These are phyloP conservation scores for Periconia macrospinosa DNA, from an alignment of 2,329 filamentous ascomycete genomes.

Conservation along the genomic window DNA sequence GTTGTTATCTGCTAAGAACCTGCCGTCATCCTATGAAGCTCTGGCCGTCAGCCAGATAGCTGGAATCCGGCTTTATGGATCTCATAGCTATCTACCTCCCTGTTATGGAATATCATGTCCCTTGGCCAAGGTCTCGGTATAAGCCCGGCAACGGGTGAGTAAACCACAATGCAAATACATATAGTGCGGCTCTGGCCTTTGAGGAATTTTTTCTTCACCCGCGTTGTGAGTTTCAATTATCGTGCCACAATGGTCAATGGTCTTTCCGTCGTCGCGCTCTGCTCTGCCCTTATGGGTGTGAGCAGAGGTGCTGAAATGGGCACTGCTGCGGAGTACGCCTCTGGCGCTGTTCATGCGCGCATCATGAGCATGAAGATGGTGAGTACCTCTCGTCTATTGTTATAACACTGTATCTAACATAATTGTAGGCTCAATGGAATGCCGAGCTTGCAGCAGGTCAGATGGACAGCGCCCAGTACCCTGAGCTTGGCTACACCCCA, in stretches of 20 bases:
- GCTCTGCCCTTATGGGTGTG: conserved; percentile 20
- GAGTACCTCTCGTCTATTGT: background rate
- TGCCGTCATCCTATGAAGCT: background rate
- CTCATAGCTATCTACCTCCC: background rate
- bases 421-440: conserved; percentile 23
- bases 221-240: background rate
- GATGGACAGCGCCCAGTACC: conserved; percentile 30
- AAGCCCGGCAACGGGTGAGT: background rate
- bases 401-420: conserved; percentile 5
- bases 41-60: background rate
- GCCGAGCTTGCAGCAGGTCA: conserved; percentile 28
- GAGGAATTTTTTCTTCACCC: background rate
- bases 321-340: conserved; percentile 36
- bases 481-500: conserved; percentile 29
- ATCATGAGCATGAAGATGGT: conserved; percentile 40
- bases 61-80: background rate
- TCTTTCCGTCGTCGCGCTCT: conserved; percentile 13
- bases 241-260: background rate
- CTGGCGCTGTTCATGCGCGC: conserved; percentile 35
- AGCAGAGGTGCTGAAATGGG: conserved; percentile 25
- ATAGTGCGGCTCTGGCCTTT: background rate
- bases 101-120: background rate
- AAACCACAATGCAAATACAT: background rate
- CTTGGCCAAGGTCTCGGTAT: background rate
- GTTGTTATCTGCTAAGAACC: background rate